phyloP scores from a whole-genome alignment of 805 yeast genomes.

The Ogataea kodamae region DNA sequence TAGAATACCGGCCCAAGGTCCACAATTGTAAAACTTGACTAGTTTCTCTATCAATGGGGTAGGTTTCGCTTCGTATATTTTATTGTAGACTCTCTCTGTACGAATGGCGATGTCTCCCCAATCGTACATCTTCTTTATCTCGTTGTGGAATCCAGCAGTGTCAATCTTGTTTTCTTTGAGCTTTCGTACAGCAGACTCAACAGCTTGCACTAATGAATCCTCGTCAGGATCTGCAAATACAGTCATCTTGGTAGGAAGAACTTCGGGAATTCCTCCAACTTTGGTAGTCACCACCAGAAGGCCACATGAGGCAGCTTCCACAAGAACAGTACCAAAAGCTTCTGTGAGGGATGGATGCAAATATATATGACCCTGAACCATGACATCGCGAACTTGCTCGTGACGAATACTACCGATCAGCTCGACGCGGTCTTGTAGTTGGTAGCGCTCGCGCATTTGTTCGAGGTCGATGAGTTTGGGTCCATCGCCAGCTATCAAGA shows the following conservation, averaged over 20 bases:
- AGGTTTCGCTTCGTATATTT: slow-evolving; percentile 27
- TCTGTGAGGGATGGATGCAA: slow-evolving; percentile 92
- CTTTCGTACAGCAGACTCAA: slow-evolving; percentile 63
- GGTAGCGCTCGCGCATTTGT: slow-evolving; percentile 86
- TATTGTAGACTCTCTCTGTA: slow-evolving; percentile 77
- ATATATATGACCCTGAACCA: slow-evolving; percentile 92
- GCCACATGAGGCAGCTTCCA: slow-evolving; percentile 97
- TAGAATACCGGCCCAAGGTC: slow-evolving; percentile 82
- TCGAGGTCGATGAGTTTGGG: slow-evolving; percentile 92
- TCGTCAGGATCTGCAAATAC: slow-evolving; percentile 87
- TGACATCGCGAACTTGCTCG: slow-evolving; percentile 87
- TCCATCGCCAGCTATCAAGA: slow-evolving; percentile 94
- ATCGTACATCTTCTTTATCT: slow-evolving; percentile 78
- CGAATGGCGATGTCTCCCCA: slow-evolving; percentile 88
- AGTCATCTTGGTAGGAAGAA: slow-evolving; percentile 89
- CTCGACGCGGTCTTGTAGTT: slow-evolving; percentile 82
- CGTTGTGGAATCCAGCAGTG: slow-evolving; percentile 72
- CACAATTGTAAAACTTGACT: slow-evolving; percentile 62
- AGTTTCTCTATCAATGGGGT: slow-evolving; percentile 53
- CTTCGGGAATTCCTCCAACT: slow-evolving; percentile 98
- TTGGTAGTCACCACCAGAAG: slow-evolving; percentile 87
- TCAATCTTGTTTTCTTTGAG: slow-evolving; percentile 59
- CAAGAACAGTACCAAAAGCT: slow-evolving; percentile 95
- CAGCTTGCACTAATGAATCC: slow-evolving; percentile 69
- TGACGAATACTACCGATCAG: slow-evolving; percentile 85